Conservation (phyloP, 2,329 filamentous ascomycete genomes). For the Aspergillus quadricinctus region DNA sequence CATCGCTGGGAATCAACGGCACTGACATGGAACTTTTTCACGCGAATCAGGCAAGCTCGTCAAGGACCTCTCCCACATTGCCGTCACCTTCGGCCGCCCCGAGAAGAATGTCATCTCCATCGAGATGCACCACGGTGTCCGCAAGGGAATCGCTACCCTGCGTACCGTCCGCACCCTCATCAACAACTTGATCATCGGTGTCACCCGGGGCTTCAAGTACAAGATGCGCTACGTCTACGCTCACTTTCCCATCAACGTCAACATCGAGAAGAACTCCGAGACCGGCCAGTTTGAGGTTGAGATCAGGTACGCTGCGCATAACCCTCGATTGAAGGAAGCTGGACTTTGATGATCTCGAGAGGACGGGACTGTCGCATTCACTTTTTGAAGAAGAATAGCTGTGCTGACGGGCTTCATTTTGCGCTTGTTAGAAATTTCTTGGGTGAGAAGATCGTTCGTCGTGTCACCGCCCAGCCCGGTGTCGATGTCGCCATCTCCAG, state of each 20-base stretch:
- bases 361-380: not conserved
- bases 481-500: slow-evolving; percentile 87
- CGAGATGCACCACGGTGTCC: slow-evolving; percentile 95
- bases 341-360: not conserved
- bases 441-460: slow-evolving; percentile 98
- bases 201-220: slow-evolving; percentile 99
- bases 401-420: slow-evolving; percentile 28
- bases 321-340: not conserved
- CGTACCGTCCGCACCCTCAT: slow-evolving; percentile 97
- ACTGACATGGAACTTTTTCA: slow-evolving; percentile 17
- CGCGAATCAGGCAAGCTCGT: slow-evolving; percentile 71
- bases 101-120: slow-evolving; percentile 86
- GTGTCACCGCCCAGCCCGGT: slow-evolving; percentile 81
- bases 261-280: slow-evolving; percentile 93
- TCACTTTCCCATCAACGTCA: slow-evolving; percentile 99
- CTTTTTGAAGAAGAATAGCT: not conserved
- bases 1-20: not conserved
- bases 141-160: slow-evolving; percentile 97
- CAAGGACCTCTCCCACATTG: slow-evolving; percentile 95
- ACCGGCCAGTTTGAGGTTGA: slow-evolving; percentile 85
- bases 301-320: slow-evolving; percentile 71
- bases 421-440: slow-evolving; percentile 76
- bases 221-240: slow-evolving; percentile 99
- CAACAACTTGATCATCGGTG: slow-evolving; percentile 97
- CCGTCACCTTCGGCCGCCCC: slow-evolving; percentile 90